Base-by-base conservation (phyloP, 1,139 yeast genomes). In the Diutina pseudorugosa region DNA sequence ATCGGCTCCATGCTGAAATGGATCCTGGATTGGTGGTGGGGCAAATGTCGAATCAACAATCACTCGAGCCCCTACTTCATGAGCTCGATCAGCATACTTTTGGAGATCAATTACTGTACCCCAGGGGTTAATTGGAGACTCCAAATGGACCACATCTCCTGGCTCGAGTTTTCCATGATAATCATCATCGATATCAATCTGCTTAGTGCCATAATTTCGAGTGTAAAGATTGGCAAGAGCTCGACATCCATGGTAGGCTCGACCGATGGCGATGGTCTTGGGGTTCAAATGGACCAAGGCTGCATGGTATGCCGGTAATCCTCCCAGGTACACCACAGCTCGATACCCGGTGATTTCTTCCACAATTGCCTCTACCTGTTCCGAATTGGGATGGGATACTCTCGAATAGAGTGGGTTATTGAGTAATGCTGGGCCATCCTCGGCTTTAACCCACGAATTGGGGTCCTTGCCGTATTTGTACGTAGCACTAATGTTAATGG, bases 31-130 rank as follows among this genome's bases (percentile, higher is more conserved):
- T 6, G 96, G 96, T 16, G 95, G 95, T 23, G 97, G 97, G 2
- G 96, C 97, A 65, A 91, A 83, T 0, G 97, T 91, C 0, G 96
- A 79, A 65, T 91, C 98, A 8, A 90, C 84, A 25, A 82, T 62
- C 25, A 91, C 66, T 23, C 71, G 63, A 0, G 95, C 95, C 2
- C 90, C 89, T 54, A 75, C 74, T 0, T 72, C 68, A 62, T 89
- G 95, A 0, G 95, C 93, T 53, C 73, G 69, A 2, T 77, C 70
- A 2, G 91, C 89, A 62, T 75, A 85, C 52, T 76, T 67, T 21
- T 70, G 68, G 53, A 90, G 78, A 61, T 85, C 88, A 52, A 72
- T 69, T n/a, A 83, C 79, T 7, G 76, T 70, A 1, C 96, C 96
- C 53, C 76, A 79, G 19, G 97, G 97, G 64, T 91, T 91, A 54